These are phyloP conservation scores for Ascochyta koolunga DNA, from an alignment of 2,329 filamentous ascomycete genomes.

Conservation along the genomic window DNA sequence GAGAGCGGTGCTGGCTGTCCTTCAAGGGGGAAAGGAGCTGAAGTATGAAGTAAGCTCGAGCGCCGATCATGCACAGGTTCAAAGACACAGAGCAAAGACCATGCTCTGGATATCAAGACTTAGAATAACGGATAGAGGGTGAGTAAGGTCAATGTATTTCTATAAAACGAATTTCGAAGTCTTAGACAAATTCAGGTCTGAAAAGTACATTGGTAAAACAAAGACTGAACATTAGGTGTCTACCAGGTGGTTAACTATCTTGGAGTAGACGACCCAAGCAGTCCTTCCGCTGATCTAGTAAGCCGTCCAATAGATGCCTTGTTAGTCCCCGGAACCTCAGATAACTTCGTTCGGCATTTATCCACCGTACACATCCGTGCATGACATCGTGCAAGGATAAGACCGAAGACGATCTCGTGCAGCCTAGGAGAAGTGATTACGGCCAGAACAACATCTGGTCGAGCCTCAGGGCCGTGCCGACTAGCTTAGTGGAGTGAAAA, in stretches of 20 bases:
- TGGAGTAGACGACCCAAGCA: not conserved
- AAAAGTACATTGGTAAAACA: not conserved
- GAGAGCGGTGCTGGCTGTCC: not conserved
- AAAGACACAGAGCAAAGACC: not conserved
- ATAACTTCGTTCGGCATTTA: not conserved
- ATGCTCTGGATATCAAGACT: not conserved
- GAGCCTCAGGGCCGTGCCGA: slow-evolving; percentile 2
- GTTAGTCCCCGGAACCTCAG: not conserved
- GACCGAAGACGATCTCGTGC: not conserved
- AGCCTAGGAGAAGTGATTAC: not conserved
- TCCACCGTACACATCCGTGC: slow-evolving; percentile 3
- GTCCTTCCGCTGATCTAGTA: not conserved
- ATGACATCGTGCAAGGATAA: slow-evolving; percentile 7
- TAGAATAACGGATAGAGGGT: not conserved
- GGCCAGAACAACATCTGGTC: not conserved
- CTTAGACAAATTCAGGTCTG: not conserved
- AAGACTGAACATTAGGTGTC: not conserved
- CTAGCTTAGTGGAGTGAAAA: slow-evolving; percentile 1
- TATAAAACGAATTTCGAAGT: not conserved
- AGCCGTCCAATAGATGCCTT: not conserved
- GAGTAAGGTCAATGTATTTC: not conserved
- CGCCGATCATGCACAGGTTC: not conserved
- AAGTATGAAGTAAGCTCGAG: not conserved
- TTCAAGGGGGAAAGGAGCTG: not conserved
- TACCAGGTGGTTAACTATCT: not conserved